A percentile compares a stretch with the other conserved stretches of the same genome.
Conservation (phyloP, 2,329 filamentous ascomycete genomes). For the Aspergillus felis region DNA sequence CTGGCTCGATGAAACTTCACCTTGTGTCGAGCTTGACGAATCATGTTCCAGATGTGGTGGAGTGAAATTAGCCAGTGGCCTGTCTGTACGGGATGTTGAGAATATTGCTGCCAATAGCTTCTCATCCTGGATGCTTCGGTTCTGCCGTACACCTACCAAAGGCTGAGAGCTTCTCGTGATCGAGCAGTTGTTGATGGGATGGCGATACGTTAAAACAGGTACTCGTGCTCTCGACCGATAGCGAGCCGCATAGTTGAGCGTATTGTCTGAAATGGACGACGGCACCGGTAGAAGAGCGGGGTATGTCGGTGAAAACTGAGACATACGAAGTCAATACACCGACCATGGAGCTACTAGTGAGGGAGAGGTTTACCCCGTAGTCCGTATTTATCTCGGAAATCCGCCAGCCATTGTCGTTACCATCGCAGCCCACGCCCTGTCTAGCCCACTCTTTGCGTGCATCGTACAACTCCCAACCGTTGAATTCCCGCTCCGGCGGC, state of each 20-base stretch:
- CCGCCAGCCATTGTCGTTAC: conserved; percentile 74
- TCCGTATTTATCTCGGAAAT: conserved; percentile 86
- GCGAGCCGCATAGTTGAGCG: conserved; percentile 84
- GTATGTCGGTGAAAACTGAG: conserved; percentile 82
- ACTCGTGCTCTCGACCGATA: conserved; percentile 88
- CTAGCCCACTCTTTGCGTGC: conserved; percentile 78
- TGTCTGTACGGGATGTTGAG: conserved; percentile 59
- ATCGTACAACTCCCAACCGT: conserved; percentile 84
- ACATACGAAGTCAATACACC: conserved; percentile 2
- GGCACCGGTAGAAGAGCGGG: conserved; percentile 82
- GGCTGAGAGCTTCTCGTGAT: conserved; percentile 95
- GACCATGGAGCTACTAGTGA: not conserved
- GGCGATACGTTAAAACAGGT: conserved; percentile 88
- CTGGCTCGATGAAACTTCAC: conserved; percentile 36
- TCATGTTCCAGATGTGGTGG: conserved; percentile 40
- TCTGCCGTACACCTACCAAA: conserved; percentile 76
- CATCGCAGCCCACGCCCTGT: conserved; percentile 80
- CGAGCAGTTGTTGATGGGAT: conserved; percentile 93
- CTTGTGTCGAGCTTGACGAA: conserved; percentile 47
- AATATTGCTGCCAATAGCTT: conserved; percentile 91
- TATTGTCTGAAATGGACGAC: conserved; percentile 89
- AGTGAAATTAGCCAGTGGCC: conserved; percentile 38
- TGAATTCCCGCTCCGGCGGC: conserved; percentile 66
- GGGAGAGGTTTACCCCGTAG: conserved; percentile 56
- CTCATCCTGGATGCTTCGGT: conserved; percentile 93